Conservation (phyloP, 345 rosid genomes). For the Cardiospermum halicacabum region DNA sequence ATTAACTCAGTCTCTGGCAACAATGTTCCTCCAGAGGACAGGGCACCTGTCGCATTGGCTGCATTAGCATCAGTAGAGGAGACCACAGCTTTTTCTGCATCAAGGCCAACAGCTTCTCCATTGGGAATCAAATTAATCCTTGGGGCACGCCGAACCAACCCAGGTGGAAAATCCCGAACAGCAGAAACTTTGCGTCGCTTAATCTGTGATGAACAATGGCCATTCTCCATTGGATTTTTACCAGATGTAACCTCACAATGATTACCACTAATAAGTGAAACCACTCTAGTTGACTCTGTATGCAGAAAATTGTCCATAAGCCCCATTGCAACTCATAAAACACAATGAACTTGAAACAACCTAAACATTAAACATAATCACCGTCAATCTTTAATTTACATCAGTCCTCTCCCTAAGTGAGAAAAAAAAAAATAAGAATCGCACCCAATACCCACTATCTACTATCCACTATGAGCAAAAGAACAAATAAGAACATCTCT, state of each 20-base stretch:
- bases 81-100: slow-evolving; percentile 1
- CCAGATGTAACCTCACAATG: slow-evolving; percentile 27
- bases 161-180: slow-evolving; percentile 46
- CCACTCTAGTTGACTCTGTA: slow-evolving; percentile 27
- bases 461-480: not conserved
- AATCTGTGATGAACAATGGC: slow-evolving; percentile 25
- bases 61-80: slow-evolving; percentile 11
- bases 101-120: slow-evolving; percentile 12
- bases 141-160: slow-evolving; percentile 33
- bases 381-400: no score
- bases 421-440: not conserved
- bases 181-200: slow-evolving; percentile 45
- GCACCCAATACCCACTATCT: not conserved
- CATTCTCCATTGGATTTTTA: slow-evolving; percentile 22
- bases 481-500: not conserved
- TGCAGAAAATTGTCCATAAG: slow-evolving; percentile 28
- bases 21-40: not conserved
- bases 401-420: not conserved
- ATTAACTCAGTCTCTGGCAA: slow-evolving; percentile 10
- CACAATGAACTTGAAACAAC: slow-evolving; percentile 13
- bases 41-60: slow-evolving; percentile 2
- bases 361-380: slow-evolving; percentile 17
- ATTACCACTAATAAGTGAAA: slow-evolving; percentile 21
- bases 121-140: slow-evolving; percentile 4
- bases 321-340: slow-evolving; percentile 35